Base-by-base conservation (phyloP, 352 stramenopile genomes). In the Pythium pyrilobum region DNA sequence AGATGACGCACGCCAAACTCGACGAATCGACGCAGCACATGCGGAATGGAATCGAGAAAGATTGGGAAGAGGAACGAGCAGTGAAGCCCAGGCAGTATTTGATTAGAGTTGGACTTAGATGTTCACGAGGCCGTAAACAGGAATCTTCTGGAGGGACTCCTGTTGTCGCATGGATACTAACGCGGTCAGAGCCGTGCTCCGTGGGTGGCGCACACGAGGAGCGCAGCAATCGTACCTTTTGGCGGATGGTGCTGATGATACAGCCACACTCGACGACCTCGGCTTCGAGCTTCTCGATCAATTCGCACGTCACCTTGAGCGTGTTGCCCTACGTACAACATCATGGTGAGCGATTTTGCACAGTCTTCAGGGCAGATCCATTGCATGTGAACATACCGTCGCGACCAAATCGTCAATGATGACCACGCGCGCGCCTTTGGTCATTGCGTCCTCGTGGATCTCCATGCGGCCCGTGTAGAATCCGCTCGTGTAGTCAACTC, bases 391-490 rank as follows among this genome's bases (percentile, higher is more conserved):
- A 11, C 57, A 52, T 44, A 89, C 81, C 72, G 82, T 89, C 4
- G 80, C 79, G 25, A 92, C 82, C 11, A 88, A 59, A 49, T 92
- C 82, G 50, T 92, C 80, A 29, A 92, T 87, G 53, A 92, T 75
- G 18, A 89, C 71, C 8, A 91, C 78, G 52, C 82, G 80, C 8
- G 62, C 75, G 48, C 80, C 82, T 16, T 65, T 72, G 9, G 72
- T 65, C 52, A 93, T 87, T n/a, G 78, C 76, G 43, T 93, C 80
- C 36, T 87, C 74, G 54, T 93, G 82, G 43, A 92, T 87, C 59
- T 92, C 82, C 71, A 91, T 74, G 11, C 82, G 74, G 0, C 77
- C 77, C 0, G 74, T 72, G 56, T 78, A 87, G 38, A 87, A 93
- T 10, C 81, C 78, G 25, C 77, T 87, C 8, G 72, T 77, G 65